Conservation (phyloP, 2,329 filamentous ascomycete species). For the Penicillium frequentans region DNA sequence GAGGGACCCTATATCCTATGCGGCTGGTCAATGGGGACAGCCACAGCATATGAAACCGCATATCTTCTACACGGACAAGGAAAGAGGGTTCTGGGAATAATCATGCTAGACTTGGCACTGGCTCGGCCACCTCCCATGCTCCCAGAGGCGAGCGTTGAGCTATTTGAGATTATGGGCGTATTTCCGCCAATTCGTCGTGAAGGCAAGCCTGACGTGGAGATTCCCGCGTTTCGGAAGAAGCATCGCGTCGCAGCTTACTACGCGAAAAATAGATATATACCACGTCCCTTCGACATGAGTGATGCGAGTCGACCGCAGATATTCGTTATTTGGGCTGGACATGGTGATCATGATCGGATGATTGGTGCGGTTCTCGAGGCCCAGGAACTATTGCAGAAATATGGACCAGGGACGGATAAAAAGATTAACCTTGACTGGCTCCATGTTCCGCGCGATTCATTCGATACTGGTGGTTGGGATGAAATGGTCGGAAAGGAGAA, state of each 20-base stretch:
- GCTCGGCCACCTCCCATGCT: too few relatives aligned
- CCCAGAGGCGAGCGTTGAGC: too few relatives aligned
- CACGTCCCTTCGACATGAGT: not conserved
- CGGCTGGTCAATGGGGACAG: too few relatives aligned
- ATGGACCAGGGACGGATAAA: not conserved
- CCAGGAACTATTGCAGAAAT: not conserved
- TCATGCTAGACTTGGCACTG: too few relatives aligned
- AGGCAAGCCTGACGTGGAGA: constrained; percentile 1
- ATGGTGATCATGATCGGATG: constrained; percentile 13
- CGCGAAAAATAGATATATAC: constrained; percentile 7
- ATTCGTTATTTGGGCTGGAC: constrained; percentile 11
- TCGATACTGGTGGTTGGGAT: constrained; percentile 13
- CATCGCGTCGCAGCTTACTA: constrained; percentile 4
- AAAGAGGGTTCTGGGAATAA: too few relatives aligned
- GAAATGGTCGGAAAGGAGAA: constrained; percentile 11
- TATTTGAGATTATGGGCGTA: too few relatives aligned
- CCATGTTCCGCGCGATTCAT: constrained; percentile 2
- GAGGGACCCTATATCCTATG: too few relatives aligned
- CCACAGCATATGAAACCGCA: too few relatives aligned
- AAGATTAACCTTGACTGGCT: constrained; percentile 4
- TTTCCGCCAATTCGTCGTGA: too few relatives aligned
- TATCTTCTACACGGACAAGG: too few relatives aligned
- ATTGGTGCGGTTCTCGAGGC: constrained; percentile 3
- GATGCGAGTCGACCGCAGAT: constrained; percentile 1
- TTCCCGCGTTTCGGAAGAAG: constrained; percentile 6